Evolutionary conservation across 2,329 filamentous ascomycete genomes (phyloP), one percentile per base, ranked within the genome.

Genomic region (Apiospora phragmitis): DNA sequence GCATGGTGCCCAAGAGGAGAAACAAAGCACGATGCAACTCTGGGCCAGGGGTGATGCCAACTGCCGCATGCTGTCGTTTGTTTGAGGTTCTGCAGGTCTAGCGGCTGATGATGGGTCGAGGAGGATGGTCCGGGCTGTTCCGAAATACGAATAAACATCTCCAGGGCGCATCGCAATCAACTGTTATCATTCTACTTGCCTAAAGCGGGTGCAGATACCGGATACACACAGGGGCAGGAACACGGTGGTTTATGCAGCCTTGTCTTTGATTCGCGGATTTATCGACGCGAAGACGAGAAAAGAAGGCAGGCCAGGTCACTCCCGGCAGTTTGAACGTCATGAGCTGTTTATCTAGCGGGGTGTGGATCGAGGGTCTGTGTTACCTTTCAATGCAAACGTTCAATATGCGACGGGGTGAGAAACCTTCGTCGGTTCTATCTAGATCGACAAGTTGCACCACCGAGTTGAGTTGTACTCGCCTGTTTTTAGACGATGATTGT

Each of bases 41-140:
- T 62, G 55, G 55, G 18, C 55, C 55, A 62, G 55, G 55, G 55
- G 55, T 38, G 55, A 38, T 62, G 55, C 55, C 55, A 62, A 62
- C 32, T 62, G 55, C 55, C 55, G 55, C 55, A 38, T 62, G 8
- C 51, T 21, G 29, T 35, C 16, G 29, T 12, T 59, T 59, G 51
- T 59, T 59, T 59, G 51, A 32, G 26, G 16, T 59, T 35, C 29
- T 32, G 29, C 14, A 55, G 49, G 49, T 32, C 49, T 55, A 55
- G 49, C 49, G 49, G 49, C 49, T 59, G 29, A 59, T 35, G 51
- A 35, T 59, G 51, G 51, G 51, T 55, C 49, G 49, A 32, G 49
- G 12, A 3, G 47, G 47, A 16, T 12, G 49, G 14, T 51, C 26
- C 49, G 14, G 12, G 12, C 49, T 55, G 26, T 35, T 32, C 26